Conservation (phyloP, 2,329 filamentous ascomycete genomes). For the Arthrobotrys conoides region DNA sequence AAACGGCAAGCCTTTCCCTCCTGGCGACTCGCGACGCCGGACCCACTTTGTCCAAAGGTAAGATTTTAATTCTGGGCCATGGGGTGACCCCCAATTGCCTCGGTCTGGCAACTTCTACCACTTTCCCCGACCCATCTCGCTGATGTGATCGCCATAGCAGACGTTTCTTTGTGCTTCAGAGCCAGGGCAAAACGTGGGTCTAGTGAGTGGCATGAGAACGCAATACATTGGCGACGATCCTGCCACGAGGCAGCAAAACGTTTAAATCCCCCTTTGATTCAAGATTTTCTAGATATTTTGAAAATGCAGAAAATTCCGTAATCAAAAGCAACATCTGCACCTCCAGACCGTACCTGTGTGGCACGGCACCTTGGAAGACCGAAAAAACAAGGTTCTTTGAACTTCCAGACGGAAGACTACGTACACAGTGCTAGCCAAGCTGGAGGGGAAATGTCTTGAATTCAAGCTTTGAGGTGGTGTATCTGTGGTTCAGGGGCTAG, state of each 20-base stretch:
- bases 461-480: conserved; percentile 26
- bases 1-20: conserved; percentile 40
- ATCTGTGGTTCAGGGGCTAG: conserved; percentile 60
- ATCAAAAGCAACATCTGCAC: conserved; percentile 4
- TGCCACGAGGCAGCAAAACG: conserved; percentile 45
- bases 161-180: conserved; percentile 40
- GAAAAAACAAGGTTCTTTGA: conserved; percentile 4
- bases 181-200: conserved; percentile 40
- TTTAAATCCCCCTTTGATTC: no score
- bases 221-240: conserved; percentile 39
- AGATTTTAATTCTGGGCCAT: conserved; percentile 41
- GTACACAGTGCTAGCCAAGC: conserved; percentile 1
- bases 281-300: background rate
- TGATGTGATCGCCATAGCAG: conserved; percentile 47
- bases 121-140: conserved; percentile 5
- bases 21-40: conserved; percentile 26
- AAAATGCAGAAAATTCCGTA: background rate
- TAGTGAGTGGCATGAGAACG: conserved; percentile 28
- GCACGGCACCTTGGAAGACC: conserved; percentile 13
- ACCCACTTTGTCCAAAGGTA: conserved; percentile 36
- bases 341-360: background rate
- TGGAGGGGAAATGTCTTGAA: conserved; percentile 34
- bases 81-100: conserved; percentile 45
- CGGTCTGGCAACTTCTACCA: background rate
- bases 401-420: conserved; percentile 17